Percentiles rank a stretch among this genome's conserved stretches.
phyloP scores from a whole-genome alignment of 805 yeast species.

The Pichia nanzhaoensis region DNA sequence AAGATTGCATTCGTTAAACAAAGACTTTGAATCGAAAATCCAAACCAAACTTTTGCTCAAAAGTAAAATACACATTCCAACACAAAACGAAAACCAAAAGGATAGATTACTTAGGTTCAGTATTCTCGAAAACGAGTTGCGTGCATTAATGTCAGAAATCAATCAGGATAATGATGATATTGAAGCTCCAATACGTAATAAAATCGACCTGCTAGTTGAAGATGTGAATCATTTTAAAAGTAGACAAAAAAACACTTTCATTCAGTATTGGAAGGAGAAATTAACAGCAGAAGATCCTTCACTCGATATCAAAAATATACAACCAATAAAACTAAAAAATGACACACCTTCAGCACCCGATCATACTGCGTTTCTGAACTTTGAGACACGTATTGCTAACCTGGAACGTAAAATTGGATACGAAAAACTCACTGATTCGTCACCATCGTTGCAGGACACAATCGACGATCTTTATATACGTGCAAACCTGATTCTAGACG shows the following conservation, averaged over 20 bases:
- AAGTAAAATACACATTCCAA: not conserved
- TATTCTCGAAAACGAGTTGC: conserved; percentile 11
- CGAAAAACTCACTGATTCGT: not conserved
- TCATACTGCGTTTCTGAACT: not conserved
- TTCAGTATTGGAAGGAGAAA: conserved; percentile 10
- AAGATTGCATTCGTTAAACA: not conserved
- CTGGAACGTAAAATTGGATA: conserved; percentile 12
- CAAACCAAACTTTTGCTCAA: not conserved
- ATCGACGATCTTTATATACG: conserved; percentile 24
- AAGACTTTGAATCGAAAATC: conserved; percentile 8
- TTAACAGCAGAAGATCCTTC: not conserved
- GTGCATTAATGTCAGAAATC: conserved; percentile 11
- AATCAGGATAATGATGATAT: conserved; percentile 4
- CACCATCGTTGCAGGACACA: conserved; percentile 18
- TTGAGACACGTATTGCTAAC: conserved; percentile 14
- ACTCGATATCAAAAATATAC: not conserved
- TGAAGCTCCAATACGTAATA: not conserved
- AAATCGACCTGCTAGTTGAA: conserved; percentile 1
- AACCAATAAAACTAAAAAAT: not conserved
- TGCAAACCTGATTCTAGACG: conserved; percentile 17
- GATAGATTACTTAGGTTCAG: conserved; percentile 10
- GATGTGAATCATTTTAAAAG: conserved; percentile 5
- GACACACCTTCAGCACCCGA: no score
- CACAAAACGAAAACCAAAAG: not conserved
- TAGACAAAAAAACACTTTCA: conserved; percentile 2